Conservation (phyloP, 2,329 filamentous ascomycete genomes). For the Pseudogymnoascus sp. region DNA sequence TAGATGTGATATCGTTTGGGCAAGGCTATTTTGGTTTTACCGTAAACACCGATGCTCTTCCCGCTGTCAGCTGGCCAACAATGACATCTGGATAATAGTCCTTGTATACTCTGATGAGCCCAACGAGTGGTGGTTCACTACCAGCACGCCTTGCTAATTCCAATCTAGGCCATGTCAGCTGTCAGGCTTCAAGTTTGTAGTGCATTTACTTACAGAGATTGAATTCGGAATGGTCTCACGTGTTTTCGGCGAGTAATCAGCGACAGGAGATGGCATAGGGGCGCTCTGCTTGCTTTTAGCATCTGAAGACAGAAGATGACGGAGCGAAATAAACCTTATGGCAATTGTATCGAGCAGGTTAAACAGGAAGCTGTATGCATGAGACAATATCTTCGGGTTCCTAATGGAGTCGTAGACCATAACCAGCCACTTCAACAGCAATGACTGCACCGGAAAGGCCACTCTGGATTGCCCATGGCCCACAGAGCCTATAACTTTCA, state of each 20-base stretch:
- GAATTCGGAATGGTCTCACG: constrained; percentile 77
- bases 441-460: constrained; percentile 61
- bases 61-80: constrained; percentile 59
- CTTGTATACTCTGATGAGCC: constrained; percentile 75
- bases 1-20: constrained; percentile 19
- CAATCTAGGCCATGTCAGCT: constrained; percentile 39
- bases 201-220: constrained; percentile 53
- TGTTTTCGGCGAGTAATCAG: constrained; percentile 75
- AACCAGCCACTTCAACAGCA: constrained; percentile 71
- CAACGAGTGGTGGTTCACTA: constrained; percentile 68
- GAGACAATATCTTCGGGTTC: constrained; percentile 55
- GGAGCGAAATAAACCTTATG: constrained; percentile 48
- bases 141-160: constrained; percentile 54
- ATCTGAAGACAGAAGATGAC: neutral
- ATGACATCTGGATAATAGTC: constrained; percentile 89
- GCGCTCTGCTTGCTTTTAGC: constrained; percentile 22
- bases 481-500: constrained; percentile 65
- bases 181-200: neutral
- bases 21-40: constrained; percentile 30
- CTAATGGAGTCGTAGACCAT: constrained; percentile 68
- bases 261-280: constrained; percentile 70
- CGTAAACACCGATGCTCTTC: constrained; percentile 57
- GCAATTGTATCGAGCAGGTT: constrained; percentile 76
- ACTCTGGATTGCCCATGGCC: constrained; percentile 74
- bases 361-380: constrained; percentile 70